Percentiles rank a stretch among this genome's conserved stretches.
Evolutionary conservation across 345 rosid species (phyloP).

Genomic region (Syzygium aqueum): DNA sequence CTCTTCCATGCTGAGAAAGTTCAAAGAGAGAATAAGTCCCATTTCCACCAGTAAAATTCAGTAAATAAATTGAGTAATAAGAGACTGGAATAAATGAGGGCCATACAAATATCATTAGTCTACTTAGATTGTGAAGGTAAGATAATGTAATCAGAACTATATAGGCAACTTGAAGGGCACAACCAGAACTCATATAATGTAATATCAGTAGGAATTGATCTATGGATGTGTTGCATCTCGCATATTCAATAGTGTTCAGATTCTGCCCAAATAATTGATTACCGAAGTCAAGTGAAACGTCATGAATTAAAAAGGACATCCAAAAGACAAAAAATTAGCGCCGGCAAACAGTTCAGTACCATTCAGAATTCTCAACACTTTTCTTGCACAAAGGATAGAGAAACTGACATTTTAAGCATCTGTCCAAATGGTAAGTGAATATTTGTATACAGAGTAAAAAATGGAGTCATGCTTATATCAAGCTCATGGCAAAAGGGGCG

Average conservation of each 20-base stretch:
- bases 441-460: background rate
- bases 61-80: background rate
- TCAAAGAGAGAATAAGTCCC: background rate
- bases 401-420: background rate
- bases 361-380: background rate
- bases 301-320: background rate
- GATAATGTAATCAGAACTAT: background rate
- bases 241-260: background rate
- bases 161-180: background rate
- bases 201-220: background rate
- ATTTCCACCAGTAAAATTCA: background rate
- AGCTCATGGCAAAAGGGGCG: background rate
- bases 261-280: background rate
- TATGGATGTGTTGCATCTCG: background rate
- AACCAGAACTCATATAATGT: background rate
- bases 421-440: background rate
- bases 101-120: background rate
- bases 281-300: background rate
- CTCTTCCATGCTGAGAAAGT: slow-evolving; percentile 71
- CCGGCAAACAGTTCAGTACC: background rate
- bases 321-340: background rate
- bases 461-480: background rate
- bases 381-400: background rate
- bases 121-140: background rate
- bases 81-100: background rate